phyloP scores from a whole-genome alignment of 495 filamentous ascomycete genomes.

The Penicillium antarcticum region DNA sequence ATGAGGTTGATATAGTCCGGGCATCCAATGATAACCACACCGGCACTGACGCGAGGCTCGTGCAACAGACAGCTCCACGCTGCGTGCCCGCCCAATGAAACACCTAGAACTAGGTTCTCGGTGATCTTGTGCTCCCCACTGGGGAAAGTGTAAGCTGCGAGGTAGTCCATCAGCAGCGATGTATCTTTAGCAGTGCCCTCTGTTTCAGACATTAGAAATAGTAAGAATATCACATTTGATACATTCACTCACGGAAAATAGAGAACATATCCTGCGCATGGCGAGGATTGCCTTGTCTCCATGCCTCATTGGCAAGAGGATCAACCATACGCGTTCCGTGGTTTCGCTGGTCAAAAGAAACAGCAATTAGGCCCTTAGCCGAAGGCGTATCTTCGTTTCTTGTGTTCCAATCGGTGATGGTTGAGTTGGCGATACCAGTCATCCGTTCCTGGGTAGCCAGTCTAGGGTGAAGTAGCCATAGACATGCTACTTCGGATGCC shows the following conservation, averaged over 20 bases:
- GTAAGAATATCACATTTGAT: neutral
- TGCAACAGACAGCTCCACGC: slow-evolving; percentile 79
- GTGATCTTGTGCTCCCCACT: slow-evolving; percentile 50
- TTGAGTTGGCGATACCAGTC: slow-evolving; percentile 52
- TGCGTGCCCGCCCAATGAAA: slow-evolving; percentile 85
- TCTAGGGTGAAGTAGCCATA: slow-evolving; percentile 87
- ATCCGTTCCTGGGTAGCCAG: slow-evolving; percentile 66
- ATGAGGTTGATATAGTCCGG: slow-evolving; percentile 82
- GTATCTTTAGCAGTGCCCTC: slow-evolving; percentile 76
- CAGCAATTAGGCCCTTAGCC: slow-evolving; percentile 62
- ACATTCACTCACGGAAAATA: slow-evolving; percentile 47
- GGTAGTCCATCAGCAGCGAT: slow-evolving; percentile 63
- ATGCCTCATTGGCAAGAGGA: slow-evolving; percentile 61
- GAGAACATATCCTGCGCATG: slow-evolving; percentile 91
- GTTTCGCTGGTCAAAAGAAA: slow-evolving; percentile 86
- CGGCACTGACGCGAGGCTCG: slow-evolving; percentile 73
- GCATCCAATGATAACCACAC: slow-evolving; percentile 79
- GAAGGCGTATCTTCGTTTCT: slow-evolving; percentile 18
- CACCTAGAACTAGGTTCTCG: slow-evolving; percentile 71
- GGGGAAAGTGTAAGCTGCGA: slow-evolving; percentile 73
- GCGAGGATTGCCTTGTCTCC: slow-evolving; percentile 72
- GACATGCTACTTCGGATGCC: slow-evolving; percentile 56
- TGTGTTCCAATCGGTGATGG: slow-evolving; percentile 59
- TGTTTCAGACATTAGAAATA: slow-evolving; percentile 11
- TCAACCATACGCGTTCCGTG: slow-evolving; percentile 71